Evolutionary conservation across 495 filamentous ascomycete species (phyloP), one percentile per base, ranked within the genome.

Genomic region (Hypoxylon lenormandii): DNA sequence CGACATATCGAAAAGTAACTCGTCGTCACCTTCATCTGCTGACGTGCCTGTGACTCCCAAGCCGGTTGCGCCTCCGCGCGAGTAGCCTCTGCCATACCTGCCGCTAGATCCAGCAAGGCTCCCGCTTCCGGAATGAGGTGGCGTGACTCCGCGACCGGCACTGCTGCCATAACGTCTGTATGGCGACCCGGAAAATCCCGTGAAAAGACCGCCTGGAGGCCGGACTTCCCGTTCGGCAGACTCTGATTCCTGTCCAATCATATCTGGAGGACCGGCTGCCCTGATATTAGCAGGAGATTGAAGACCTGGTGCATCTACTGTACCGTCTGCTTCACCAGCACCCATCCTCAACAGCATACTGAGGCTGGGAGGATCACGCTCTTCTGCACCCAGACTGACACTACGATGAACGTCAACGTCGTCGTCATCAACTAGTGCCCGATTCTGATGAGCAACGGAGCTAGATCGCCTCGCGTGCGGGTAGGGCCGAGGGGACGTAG

Each of bases 1-100:
- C 59, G 90, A 93, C 91, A 96, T 94, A 40, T 91, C 90, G 72
- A 97, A 96, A 15, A 97, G 78, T 22, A 90, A 90, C 77, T 97
- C 93, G 15, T 94, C 92, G 56, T 96, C 92, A 45, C 76, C 70
- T 1, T 83, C 85, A 8, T 81, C 80, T 48, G 82, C 77, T 8
- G 79, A 79, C 26, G 76, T 74, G 5, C 74, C 73, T 19, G 79
- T 73, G 23, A 79, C 79, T 33, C 86, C 86, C 48, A 80, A 80
- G 23, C 84, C 83, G 60, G 81, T 81, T 21, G 83, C 79, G 11
- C 80, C 79, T 23, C 79, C 78, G 5, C 75, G 74, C 40, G 79
- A 74, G 61, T 80, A 77, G 40, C 86, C 86, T 55, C 81, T 82
- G 18, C 84, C 83, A 60, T 85, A 85, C 26, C 80, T 81, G 37